These are phyloP conservation scores for Rhodosporidiobolus odoratus DNA, from an alignment of 768 basidiomycete genomes.

Conservation along the genomic window DNA sequence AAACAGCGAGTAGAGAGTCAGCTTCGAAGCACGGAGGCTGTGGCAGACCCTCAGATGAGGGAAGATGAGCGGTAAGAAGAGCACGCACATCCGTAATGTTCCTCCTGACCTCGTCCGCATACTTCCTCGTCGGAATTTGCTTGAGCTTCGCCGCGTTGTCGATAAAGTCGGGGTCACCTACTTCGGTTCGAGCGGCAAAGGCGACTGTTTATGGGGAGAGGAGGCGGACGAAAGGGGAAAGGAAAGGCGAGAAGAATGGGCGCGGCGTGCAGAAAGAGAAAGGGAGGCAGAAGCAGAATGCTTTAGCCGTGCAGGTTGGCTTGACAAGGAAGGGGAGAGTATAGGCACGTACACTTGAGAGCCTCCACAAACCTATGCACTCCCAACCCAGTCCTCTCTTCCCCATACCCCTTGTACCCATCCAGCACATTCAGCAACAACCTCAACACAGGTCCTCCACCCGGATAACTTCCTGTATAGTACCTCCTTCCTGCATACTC, in stretches of 20 bases:
- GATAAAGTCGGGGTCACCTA: constrained; percentile 68
- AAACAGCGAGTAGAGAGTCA: constrained; percentile 3
- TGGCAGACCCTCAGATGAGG: neutral
- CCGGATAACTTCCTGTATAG: constrained; percentile 78
- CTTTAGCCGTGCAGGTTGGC: too few relatives aligned
- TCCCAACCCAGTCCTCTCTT: constrained; percentile 59
- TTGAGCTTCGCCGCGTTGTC: constrained; percentile 28
- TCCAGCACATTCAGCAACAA: constrained; percentile 90
- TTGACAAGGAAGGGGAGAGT: too few relatives aligned
- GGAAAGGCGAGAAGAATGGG: neutral
- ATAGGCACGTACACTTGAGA: constrained; percentile 66
- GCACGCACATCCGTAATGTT: constrained; percentile 76
- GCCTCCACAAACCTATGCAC: constrained; percentile 77
- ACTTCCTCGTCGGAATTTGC: constrained; percentile 47
- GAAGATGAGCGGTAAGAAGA: constrained; percentile 4
- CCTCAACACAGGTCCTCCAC: constrained; percentile 76
- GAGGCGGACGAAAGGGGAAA: too few relatives aligned
- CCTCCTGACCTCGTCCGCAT: constrained; percentile 56
- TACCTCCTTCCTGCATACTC: constrained; percentile 71
- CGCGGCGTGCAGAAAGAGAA: constrained; percentile 9
- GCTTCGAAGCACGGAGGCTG: neutral
- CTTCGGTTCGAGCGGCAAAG: constrained; percentile 68
- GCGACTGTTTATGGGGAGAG: constrained; percentile 50
- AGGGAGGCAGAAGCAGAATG: constrained; percentile 9
- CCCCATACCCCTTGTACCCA: constrained; percentile 55